These are phyloP conservation scores for Colletotrichum euphorbiae DNA, from an alignment of 2,329 filamentous ascomycete genomes.

Conservation along the genomic window DNA sequence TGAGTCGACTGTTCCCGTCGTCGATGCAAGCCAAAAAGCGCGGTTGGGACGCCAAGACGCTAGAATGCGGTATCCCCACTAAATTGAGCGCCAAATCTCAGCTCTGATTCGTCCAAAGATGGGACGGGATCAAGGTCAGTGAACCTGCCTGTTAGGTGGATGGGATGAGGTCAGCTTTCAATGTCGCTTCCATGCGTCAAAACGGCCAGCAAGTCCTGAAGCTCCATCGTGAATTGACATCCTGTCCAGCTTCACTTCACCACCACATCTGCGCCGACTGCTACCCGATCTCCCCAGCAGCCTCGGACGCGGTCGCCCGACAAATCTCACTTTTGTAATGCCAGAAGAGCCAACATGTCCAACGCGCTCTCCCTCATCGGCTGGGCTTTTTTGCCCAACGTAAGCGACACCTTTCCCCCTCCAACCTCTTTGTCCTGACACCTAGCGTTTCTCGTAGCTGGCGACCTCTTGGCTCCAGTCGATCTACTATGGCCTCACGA, in stretches of 20 bases:
- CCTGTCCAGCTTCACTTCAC: neutral
- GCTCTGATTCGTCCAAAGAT: neutral
- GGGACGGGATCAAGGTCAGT: neutral
- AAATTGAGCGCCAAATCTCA: too few relatives aligned
- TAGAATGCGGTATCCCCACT: neutral
- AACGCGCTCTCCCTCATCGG: slow-evolving; percentile 64
- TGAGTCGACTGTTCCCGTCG: too few relatives aligned
- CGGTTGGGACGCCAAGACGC: too few relatives aligned
- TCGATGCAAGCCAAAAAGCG: too few relatives aligned
- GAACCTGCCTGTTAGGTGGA: neutral
- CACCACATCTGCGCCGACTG: neutral
- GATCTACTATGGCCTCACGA: slow-evolving; percentile 87
- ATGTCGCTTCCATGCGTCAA: slow-evolving; percentile 5
- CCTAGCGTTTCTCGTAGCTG: slow-evolving; percentile 63
- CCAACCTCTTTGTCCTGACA: neutral
- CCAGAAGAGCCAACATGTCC: slow-evolving; percentile 49
- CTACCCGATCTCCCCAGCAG: neutral
- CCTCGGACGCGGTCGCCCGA: neutral
- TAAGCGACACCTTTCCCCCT: slow-evolving; percentile 47
- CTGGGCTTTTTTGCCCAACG: slow-evolving; percentile 68
- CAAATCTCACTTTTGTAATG: slow-evolving; percentile 2
- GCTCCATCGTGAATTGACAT: neutral
- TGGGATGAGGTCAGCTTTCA: slow-evolving; percentile 28
- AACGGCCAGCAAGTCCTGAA: slow-evolving; percentile 14
- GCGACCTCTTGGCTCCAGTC: slow-evolving; percentile 82